phyloP scores from a whole-genome alignment of 768 basidiomycete genomes.

The Lactarius deliciosus region DNA sequence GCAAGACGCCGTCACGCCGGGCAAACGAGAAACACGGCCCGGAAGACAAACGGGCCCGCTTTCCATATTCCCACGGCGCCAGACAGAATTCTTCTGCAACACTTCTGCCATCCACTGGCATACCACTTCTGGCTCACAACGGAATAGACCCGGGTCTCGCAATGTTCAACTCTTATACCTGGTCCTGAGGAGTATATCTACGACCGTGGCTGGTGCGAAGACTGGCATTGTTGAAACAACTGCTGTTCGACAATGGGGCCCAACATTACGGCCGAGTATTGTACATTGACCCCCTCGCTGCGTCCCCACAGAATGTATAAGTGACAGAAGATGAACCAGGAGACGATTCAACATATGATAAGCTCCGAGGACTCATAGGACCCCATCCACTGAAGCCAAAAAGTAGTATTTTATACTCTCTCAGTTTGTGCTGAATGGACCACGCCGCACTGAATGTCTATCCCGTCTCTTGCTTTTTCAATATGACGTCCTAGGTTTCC shows the following conservation, averaged over 20 bases:
- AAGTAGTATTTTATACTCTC: neutral
- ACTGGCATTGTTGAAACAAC: conserved; percentile 26
- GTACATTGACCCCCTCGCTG: neutral
- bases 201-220: conserved; percentile 29
- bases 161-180: conserved; percentile 14
- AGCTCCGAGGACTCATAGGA: neutral
- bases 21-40: neutral
- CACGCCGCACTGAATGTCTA: neutral
- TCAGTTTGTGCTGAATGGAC: neutral
- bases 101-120: conserved; percentile 23
- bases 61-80: conserved; percentile 24
- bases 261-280: neutral
- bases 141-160: neutral
- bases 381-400: too few species aligned
- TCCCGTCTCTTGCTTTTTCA: neutral
- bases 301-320: conserved; percentile 11
- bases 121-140: neutral
- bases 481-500: neutral
- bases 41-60: conserved; percentile 3
- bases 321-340: conserved; percentile 31
- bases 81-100: neutral
- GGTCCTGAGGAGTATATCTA: conserved; percentile 25
- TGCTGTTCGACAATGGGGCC: conserved; percentile 12
- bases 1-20: too few species aligned
- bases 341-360: conserved; percentile 22